phyloP scores from a whole-genome alignment of 345 rosid genomes.

The Sisymbrium altissimum region DNA sequence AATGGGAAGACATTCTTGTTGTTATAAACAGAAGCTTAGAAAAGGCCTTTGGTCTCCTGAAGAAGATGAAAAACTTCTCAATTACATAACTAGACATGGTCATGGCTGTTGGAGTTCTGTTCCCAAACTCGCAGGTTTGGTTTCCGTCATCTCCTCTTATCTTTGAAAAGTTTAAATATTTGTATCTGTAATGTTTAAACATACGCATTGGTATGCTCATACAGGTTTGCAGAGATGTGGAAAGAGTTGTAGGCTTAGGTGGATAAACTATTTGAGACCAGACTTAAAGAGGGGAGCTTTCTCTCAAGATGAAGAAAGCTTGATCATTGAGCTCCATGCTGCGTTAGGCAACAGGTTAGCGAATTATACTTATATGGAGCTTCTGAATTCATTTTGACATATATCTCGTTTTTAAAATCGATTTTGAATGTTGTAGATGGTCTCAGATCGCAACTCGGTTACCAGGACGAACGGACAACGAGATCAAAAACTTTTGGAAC shows the following conservation, averaged over 20 bases:
- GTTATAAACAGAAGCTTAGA: constrained; percentile 67
- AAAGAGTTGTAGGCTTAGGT: constrained; percentile 88
- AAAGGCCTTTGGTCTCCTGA: constrained; percentile 96
- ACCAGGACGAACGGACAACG: constrained; percentile 66
- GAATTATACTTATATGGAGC: background rate
- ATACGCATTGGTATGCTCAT: constrained; percentile 20
- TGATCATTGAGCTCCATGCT: constrained; percentile 56
- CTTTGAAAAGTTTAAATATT: background rate
- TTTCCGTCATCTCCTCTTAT: background rate
- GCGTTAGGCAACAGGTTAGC: constrained; percentile 58
- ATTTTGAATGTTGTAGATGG: constrained; percentile 42
- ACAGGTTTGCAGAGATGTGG: constrained; percentile 39
- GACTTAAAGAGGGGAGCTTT: constrained; percentile 80
- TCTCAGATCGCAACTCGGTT: constrained; percentile 61
- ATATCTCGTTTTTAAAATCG: background rate
- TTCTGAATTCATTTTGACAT: background rate
- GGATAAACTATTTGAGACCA: constrained; percentile 94
- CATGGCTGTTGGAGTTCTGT: constrained; percentile 93
- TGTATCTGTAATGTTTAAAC: background rate
- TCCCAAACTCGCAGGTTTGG: constrained; percentile 72
- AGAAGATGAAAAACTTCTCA: constrained; percentile 81
- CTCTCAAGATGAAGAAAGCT: constrained; percentile 58
- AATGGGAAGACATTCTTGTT: constrained; percentile 82
- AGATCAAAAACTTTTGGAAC: constrained; percentile 69
- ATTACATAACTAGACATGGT: constrained; percentile 65